phyloP scores from a whole-genome alignment of 2,329 filamentous ascomycete species.

The Cadophora sp. region DNA sequence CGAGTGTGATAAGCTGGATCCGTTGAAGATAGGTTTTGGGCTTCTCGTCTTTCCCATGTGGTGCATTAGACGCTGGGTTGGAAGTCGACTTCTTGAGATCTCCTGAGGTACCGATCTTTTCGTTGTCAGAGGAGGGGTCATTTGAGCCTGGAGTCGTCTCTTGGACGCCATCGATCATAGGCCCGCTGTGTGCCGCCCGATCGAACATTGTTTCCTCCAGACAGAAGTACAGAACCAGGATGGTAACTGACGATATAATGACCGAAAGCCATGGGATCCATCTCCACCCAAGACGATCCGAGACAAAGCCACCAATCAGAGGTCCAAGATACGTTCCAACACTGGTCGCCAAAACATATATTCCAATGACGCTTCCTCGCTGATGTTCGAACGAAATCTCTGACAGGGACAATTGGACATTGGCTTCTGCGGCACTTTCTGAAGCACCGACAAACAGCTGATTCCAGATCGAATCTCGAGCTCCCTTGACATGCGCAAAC shows the following conservation, averaged over 20 bases:
- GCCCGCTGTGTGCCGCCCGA: conserved; percentile 48
- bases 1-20: conserved; percentile 61
- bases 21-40: conserved; percentile 60
- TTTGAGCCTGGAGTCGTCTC: conserved; percentile 13
- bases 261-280: conserved; percentile 60
- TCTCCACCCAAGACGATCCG: conserved; percentile 57
- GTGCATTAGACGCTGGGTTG: conserved; percentile 17
- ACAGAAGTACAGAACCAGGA: conserved; percentile 57
- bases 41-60: conserved; percentile 2
- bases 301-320: conserved; percentile 58
- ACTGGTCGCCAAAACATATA: conserved; percentile 62
- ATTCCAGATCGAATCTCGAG: conserved; percentile 57
- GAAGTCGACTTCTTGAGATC: conserved; percentile 23
- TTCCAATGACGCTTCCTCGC: conserved; percentile 58
- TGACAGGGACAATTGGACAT: conserved; percentile 62
- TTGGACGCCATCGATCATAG: conserved; percentile 36
- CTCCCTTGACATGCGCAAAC: conserved; percentile 54
- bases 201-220: conserved; percentile 60
- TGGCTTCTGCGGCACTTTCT: conserved; percentile 61
- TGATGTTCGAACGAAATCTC: conserved; percentile 65
- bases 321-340: conserved; percentile 63
- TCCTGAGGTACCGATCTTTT: conserved; percentile 21
- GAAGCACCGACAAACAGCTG: conserved; percentile 64
- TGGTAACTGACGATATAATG: conserved; percentile 54
- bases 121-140: conserved; percentile 16